A percentile compares a stretch with the other conserved stretches of the same genome.
Conservation (phyloP, 495 filamentous ascomycete genomes). For the Platismatia glauca region DNA sequence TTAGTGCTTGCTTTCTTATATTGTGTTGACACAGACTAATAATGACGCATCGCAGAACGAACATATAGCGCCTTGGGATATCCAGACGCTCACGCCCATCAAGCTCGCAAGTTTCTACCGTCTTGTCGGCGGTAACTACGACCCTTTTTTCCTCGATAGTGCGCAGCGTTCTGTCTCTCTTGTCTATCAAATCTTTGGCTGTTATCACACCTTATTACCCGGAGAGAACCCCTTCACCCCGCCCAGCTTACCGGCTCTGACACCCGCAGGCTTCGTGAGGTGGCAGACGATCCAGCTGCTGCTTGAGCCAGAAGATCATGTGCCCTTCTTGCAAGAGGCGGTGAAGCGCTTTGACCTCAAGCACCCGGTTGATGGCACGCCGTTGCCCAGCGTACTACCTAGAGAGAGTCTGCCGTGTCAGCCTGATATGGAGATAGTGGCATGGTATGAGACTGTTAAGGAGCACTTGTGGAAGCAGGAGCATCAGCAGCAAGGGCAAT, state of each 20-base stretch:
- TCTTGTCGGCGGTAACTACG: constrained; percentile 80
- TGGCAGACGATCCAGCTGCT: constrained; percentile 96
- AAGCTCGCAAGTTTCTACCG: constrained; percentile 88
- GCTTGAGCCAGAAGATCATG: constrained; percentile 80
- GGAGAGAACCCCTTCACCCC: constrained; percentile 59
- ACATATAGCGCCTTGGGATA: constrained; percentile 56
- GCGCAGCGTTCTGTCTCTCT: constrained; percentile 66
- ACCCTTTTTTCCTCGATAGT: constrained; percentile 73
- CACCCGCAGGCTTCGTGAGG: constrained; percentile 72
- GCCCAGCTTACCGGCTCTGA: constrained; percentile 74
- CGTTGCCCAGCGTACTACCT: constrained; percentile 72
- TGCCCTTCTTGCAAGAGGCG: constrained; percentile 71
- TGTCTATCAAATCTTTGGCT: constrained; percentile 86
- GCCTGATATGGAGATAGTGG: constrained; percentile 67
- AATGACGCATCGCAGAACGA: constrained; percentile 37
- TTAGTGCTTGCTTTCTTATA: constrained; percentile 39
- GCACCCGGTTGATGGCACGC: constrained; percentile 58
- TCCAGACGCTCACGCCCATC: constrained; percentile 59
- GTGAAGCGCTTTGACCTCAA: constrained; percentile 65
- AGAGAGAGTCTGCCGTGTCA: constrained; percentile 61
- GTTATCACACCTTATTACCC: constrained; percentile 69
- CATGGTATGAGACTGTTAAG: constrained; percentile 72
- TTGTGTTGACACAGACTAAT: constrained; percentile 2
- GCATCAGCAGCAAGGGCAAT: constrained; percentile 6
- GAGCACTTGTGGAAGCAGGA: constrained; percentile 31